Evolutionary conservation across 169 alveolate species (phyloP), one percentile per base, ranked within the genome.

Genomic region (Cryptosporidium canis): DNA sequence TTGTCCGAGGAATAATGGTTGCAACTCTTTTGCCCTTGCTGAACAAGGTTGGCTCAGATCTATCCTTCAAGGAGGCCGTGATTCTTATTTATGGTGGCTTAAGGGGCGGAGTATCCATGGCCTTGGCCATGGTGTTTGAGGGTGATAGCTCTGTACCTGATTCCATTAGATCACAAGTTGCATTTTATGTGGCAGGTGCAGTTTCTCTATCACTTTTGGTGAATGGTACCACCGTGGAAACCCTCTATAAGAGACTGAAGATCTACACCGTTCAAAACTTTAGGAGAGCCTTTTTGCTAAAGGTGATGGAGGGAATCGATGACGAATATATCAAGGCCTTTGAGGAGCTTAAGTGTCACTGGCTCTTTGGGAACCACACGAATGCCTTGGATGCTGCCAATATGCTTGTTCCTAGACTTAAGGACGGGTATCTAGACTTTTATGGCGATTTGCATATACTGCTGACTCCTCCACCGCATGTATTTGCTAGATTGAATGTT

Each of bases 81-180:
- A 83, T 96, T 63, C 91, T 96, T 58, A 90, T 94, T 21, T 96
- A 96, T 96, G 98, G 98, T 0, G 98, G 98, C 12, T 91, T 96
- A 27, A 91, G 98, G 37, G 98, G 98, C 0, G 98, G 98, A 66
- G 94, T 96, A 24, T 96, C 95, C 33, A 83, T 96, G 92, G 97
- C 96, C 27, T 83, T 96, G 27, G 98, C 98, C 0, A 91, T 96
- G 67, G 93, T 96, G 24, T 92, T 96, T 29, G 98, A 94, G 70
- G 95, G 95, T 24, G 98, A 95, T 61, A 68, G 83, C 12, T 92
- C 90, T 45, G 92, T 96, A 45, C 90, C 92, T 29, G 90, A 85
- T 29, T 90, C 90, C 45, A 47, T 93, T 12, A 94, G 96, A 53
- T 93, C 95, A 71, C 91, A 93, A 31, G 83, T 95, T 44, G 95